These are phyloP conservation scores for Calycina marina DNA, from an alignment of 2,329 filamentous ascomycete genomes.

Conservation along the genomic window DNA sequence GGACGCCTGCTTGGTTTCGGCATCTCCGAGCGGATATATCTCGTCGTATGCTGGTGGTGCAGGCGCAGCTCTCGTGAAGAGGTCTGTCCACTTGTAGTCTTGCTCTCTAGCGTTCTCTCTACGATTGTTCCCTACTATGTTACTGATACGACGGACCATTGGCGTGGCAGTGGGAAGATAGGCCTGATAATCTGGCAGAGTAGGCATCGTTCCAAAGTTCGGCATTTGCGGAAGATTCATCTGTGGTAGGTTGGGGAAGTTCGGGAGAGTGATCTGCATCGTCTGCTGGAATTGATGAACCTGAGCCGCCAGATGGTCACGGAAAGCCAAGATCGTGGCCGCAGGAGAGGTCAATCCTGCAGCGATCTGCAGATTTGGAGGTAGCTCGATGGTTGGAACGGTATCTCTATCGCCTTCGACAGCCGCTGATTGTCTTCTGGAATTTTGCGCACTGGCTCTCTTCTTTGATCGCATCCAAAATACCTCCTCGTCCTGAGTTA, in stretches of 20 bases:
- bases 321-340: slow-evolving; percentile 53
- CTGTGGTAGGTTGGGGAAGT: slow-evolving; percentile 36
- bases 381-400: slow-evolving; percentile 14
- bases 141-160: slow-evolving; percentile 58
- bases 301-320: slow-evolving; percentile 59
- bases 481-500: slow-evolving; percentile 17
- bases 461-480: slow-evolving; percentile 22
- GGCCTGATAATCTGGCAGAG: slow-evolving; percentile 58
- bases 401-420: slow-evolving; percentile 9
- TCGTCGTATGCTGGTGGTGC: slow-evolving; percentile 67
- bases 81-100: slow-evolving; percentile 53
- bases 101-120: slow-evolving; percentile 27
- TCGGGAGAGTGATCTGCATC: slow-evolving; percentile 49
- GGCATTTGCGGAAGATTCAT: slow-evolving; percentile 36
- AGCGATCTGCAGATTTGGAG: slow-evolving; percentile 8
- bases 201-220: slow-evolving; percentile 35
- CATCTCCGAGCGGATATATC: slow-evolving; percentile 45
- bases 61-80: slow-evolving; percentile 38
- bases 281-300: slow-evolving; percentile 65
- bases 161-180: slow-evolving; percentile 42
- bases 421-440: slow-evolving; percentile 6
- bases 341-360: slow-evolving; percentile 34
- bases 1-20: slow-evolving; percentile 43
- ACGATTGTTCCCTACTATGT: slow-evolving; percentile 43
- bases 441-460: slow-evolving; percentile 18